Base-by-base conservation (phyloP, 75 land plant species). In the Cryptomeria japonica region DNA sequence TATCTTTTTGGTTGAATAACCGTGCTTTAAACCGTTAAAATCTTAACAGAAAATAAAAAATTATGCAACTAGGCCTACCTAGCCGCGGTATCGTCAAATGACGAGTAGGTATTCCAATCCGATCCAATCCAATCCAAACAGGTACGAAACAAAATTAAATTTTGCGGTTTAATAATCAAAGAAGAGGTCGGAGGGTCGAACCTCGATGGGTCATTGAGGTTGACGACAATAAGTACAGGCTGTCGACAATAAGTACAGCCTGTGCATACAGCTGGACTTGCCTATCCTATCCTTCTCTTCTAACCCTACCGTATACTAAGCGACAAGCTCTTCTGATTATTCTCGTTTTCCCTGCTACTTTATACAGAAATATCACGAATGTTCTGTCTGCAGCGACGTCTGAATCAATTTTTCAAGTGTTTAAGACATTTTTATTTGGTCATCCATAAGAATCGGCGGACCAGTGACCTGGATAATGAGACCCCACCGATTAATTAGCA, bases 211-310 rank as follows among this genome's bases (percentile, higher is more conserved):
- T 78, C 16, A 15, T 78, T 41, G 28, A 80, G 42, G 46, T 41
- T 13, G 55, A 51, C 37, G 55, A 51, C 55, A 51, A 51, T 51
- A 51, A 51, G 55, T 51, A 51, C 55, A 51, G 55, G 16, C 55
- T 51, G 55, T 51, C 55, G 83, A 19, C 9, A 39, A 80, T 41
- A 38, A 41, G 22, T 18, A 80, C 83, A 80, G 83, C 19, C 83
- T 80, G 83, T 41, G 83, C 42, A 80, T 80, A 16, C 83, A 80
- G 83, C 83, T 80, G 83, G 46, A 51, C 4, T 28, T 68, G 72
- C 31, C n/a, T 5, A 68, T 28, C 72, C 72, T 28, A 68, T 25
- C 31, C 25, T 5, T 68, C n/a, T 28, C 31, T 68, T 68, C 72
- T 31, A 68, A 51, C 55, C 55, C 55, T 51, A 51, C 55, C 55